Base-by-base conservation (phyloP, 169 alveolate genomes). In the Perkinsus chesapeaki region DNA sequence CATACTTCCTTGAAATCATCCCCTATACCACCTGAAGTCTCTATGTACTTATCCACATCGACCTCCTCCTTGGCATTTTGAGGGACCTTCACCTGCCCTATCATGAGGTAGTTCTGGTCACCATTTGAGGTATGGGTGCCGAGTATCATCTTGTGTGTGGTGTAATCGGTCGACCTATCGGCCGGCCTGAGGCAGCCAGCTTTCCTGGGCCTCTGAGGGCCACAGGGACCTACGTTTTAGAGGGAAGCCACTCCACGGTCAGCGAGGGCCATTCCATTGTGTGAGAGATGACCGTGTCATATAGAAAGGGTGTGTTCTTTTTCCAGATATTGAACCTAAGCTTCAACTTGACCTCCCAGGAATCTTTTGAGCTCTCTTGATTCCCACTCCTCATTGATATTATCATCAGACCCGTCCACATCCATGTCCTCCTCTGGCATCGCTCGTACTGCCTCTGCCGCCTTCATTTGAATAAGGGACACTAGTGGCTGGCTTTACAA, bases 181-280 rank as follows among this genome's bases (percentile, higher is more conserved):
- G 95, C 95, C 73, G 96, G 39, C 91, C 93, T 39, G 60, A 95
- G 94, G 94, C n/a, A n/a, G 82, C 31, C 12, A 7, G 27, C 31
- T 0, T 9, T 1, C 82, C 36, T 60, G 23, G 82, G 3, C 3
- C 82, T 96, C 95, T 92, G 96, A 91, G 31, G 1, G 36, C 82
- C 82, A 60, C 7, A 12, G 27, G 82, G 23, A 43, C 60, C 60
- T 60, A 60, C 82, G 82, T 27, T 60, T 93, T 92, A 48, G 95
- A 93, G 38, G 98, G 98, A 38, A 98, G 95, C 98, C 98, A 97
- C 72, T 97, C 97, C 39, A 96, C 96, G 20, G 99, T 98, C 72
- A 99, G 96, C 36, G 99, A 98, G 31, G 99, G 99, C 99, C 99
- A 99, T 48, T 98, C 99, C 47, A 99, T 96, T 73, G 98, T 98